These are phyloP conservation scores for Pythium insidiosum DNA, from an alignment of 352 stramenopile genomes.

Conservation along the genomic window DNA sequence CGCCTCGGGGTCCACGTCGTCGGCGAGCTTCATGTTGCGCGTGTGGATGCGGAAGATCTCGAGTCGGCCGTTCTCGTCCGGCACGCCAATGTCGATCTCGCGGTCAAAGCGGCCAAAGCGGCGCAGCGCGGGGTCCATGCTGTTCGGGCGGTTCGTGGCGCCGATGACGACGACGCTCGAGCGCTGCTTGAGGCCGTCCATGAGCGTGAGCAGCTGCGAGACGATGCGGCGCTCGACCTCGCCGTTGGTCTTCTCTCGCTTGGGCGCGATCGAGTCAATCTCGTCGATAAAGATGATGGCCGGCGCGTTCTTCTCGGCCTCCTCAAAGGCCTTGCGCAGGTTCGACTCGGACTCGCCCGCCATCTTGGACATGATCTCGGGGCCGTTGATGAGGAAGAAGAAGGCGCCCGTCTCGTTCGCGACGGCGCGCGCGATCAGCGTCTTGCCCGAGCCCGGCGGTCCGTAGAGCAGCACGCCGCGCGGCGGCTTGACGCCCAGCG, in stretches of 20 bases:
- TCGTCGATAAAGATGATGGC: constrained; percentile 99
- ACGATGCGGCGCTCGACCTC: constrained; percentile 99
- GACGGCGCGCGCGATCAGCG: constrained; percentile 96
- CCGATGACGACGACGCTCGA: constrained; percentile 97
- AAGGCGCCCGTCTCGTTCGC: constrained; percentile 99
- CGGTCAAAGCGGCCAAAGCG: constrained; percentile 98
- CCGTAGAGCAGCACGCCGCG: constrained; percentile 99
- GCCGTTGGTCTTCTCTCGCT: constrained; percentile 99
- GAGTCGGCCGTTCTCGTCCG: constrained; percentile 97
- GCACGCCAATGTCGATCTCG: constrained; percentile 99
- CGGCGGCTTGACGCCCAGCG: constrained; percentile 98
- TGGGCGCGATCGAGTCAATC: constrained; percentile 98
- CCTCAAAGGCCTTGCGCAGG: constrained; percentile 96
- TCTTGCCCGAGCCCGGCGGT: constrained; percentile 98
- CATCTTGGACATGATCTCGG: constrained; percentile 99
- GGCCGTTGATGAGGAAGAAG: constrained; percentile 99
- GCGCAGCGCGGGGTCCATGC: constrained; percentile 96
- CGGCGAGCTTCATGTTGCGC: constrained; percentile 99
- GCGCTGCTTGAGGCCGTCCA: constrained; percentile 95
- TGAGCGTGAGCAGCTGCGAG: constrained; percentile 97
- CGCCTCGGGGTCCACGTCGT: constrained; percentile 97
- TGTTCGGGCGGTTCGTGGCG: constrained; percentile 99
- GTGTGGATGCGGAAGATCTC: constrained; percentile 99
- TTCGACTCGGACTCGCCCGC: constrained; percentile 91
- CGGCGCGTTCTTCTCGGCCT: constrained; percentile 98